A percentile compares a stretch with the other conserved stretches of the same genome.
Evolutionary conservation across 345 rosid genomes (phyloP).

Genomic region (Rhodamnia rubescens): DNA sequence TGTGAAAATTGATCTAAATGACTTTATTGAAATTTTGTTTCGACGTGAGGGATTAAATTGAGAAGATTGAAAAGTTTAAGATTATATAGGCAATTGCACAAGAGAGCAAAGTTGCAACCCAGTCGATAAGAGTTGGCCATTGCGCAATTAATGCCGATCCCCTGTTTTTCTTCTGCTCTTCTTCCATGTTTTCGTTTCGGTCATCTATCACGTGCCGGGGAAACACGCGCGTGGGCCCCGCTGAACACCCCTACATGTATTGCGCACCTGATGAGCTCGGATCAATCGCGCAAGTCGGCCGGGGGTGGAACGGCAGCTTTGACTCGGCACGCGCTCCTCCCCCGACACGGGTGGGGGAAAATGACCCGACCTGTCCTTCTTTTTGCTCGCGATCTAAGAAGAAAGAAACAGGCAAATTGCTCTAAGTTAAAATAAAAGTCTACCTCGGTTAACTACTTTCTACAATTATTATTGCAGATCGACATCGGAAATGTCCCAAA

Average conservation of each 20-base stretch:
- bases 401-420: too few species aligned
- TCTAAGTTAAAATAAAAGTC: too few species aligned
- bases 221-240: background rate
- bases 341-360: too few species aligned
- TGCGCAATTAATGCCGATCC: too few species aligned
- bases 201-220: background rate
- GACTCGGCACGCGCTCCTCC: background rate
- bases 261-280: background rate
- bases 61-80: rapidly evolving
- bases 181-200: too few species aligned
- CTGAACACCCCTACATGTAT: background rate
- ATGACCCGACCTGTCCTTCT: too few species aligned
- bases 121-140: too few species aligned
- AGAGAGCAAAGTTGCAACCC: background rate
- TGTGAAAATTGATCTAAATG: rapidly evolving
- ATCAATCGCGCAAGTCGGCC: background rate
- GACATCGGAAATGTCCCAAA: too few species aligned
- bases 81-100: rapidly evolving
- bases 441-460: too few species aligned
- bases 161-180: too few species aligned
- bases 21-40: background rate
- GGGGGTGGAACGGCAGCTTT: background rate
- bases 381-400: too few species aligned
- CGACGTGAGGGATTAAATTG: rapidly evolving
- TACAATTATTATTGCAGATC: too few species aligned